phyloP scores from a whole-genome alignment of 495 filamentous ascomycete species.

The Aspergillus cavernicola region DNA sequence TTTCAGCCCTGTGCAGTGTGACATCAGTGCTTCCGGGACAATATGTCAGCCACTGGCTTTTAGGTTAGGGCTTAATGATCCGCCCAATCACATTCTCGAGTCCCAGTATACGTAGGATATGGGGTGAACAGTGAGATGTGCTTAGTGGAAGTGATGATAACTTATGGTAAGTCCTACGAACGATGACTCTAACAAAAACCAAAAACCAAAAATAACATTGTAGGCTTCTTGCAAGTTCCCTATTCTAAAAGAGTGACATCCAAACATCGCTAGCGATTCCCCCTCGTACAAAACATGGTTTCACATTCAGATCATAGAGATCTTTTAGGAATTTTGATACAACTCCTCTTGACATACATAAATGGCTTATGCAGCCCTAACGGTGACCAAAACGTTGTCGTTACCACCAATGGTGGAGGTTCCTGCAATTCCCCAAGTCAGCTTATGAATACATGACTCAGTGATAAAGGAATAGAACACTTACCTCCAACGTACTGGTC shows the following conservation, averaged over 20 bases:
- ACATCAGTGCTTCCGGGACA: too few relatives aligned
- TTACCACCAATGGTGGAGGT: constrained; percentile 2
- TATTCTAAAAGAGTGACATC: constrained; percentile 4
- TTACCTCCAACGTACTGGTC: constrained; percentile 6
- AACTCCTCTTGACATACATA: background rate
- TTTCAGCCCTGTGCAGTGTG: too few relatives aligned
- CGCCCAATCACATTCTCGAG: too few relatives aligned
- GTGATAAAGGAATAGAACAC: background rate
- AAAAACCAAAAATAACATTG: background rate
- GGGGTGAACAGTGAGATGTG: too few relatives aligned
- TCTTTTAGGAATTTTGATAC: background rate
- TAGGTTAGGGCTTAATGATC: too few relatives aligned
- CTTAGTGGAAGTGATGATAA: too few relatives aligned
- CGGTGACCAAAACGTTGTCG: background rate
- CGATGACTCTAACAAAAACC: too few relatives aligned
- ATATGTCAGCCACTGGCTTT: too few relatives aligned
- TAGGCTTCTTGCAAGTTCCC: background rate
- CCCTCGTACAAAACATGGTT: background rate
- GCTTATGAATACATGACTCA: background rate
- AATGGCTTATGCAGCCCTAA: background rate
- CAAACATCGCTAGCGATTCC: background rate
- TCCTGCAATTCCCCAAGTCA: background rate
- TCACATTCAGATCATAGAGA: background rate
- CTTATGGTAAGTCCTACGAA: too few relatives aligned
- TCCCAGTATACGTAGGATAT: too few relatives aligned